phyloP scores from a whole-genome alignment of 176 grass and related monocot species.

The Aechmea fasciata region DNA sequence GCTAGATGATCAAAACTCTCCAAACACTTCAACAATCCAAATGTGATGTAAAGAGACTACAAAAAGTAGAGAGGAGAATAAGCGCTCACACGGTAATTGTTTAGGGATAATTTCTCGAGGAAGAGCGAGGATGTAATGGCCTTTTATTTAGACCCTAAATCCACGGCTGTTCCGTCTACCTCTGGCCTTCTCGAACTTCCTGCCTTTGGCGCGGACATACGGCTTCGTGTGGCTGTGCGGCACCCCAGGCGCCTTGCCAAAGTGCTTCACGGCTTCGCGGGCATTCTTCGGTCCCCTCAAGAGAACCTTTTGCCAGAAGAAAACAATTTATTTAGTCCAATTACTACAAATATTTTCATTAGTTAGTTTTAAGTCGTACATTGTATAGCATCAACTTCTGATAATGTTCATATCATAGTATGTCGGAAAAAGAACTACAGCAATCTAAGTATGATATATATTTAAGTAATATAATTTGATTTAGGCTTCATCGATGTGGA shows the following conservation, averaged over 20 bases:
- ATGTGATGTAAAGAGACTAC: no score
- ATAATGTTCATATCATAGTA: background rate
- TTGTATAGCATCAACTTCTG: no score
- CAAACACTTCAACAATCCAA: no score
- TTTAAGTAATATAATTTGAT: constrained; percentile 5
- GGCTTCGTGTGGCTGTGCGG: constrained; percentile 77
- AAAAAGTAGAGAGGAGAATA: no score
- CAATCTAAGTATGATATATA: background rate
- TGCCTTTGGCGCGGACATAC: constrained; percentile 63
- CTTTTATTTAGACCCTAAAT: constrained; percentile 55
- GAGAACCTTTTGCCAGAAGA: constrained; percentile 28
- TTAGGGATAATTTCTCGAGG: no score
- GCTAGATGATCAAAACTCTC: no score
- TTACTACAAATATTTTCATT: no score
- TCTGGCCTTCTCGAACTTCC: constrained; percentile 69
- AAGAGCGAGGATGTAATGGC: no score
- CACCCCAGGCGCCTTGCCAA: constrained; percentile 65
- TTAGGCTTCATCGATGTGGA: background rate
- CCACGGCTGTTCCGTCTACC: constrained; percentile 70
- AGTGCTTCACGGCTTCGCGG: constrained; percentile 59
- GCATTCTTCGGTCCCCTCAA: constrained; percentile 77
- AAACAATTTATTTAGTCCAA: background rate
- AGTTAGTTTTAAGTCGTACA: no score
- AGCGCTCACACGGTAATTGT: no score
- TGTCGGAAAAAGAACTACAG: background rate